Conservation (phyloP, 169 alveolate genomes). For the Babesia ovis region DNA sequence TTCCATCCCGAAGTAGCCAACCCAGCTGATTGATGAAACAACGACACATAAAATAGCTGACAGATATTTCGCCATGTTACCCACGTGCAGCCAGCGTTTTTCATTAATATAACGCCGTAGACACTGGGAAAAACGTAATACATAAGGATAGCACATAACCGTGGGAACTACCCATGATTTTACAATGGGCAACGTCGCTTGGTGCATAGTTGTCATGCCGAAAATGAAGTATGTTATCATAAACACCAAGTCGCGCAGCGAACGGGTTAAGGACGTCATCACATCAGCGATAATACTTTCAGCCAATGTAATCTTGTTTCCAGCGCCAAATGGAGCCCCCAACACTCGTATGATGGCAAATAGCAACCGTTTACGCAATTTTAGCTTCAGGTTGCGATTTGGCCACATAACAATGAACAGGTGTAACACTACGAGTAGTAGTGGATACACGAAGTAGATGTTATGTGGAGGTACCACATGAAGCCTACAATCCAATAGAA, state of each 20-base stretch:
- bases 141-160: conserved; percentile 79
- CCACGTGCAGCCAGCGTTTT: conserved; percentile 42
- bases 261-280: conserved; percentile 54
- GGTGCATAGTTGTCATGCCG: conserved; percentile 7
- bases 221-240: conserved; percentile 41
- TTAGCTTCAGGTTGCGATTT: conserved; percentile 51
- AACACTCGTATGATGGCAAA: conserved; percentile 32
- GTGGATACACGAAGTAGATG: conserved; percentile 37
- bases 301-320: conserved; percentile 53
- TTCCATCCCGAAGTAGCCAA: conserved; percentile 30
- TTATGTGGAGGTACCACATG: conserved; percentile 28
- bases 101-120: conserved; percentile 71
- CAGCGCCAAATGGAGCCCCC: conserved; percentile 46
- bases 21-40: conserved; percentile 65
- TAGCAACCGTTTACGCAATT: conserved; percentile 38
- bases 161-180: conserved; percentile 77
- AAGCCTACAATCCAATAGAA: conserved; percentile 69
- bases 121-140: conserved; percentile 83
- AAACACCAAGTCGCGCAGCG: conserved; percentile 51
- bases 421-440: conserved; percentile 8
- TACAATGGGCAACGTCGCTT: conserved; percentile 41
- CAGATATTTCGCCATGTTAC: conserved; percentile 35
- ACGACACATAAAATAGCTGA: conserved; percentile 40
- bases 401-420: conserved; percentile 31
- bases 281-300: conserved; percentile 68